phyloP scores from a whole-genome alignment of 2,329 filamentous ascomycete genomes.

The Apiospora saccharicola region DNA sequence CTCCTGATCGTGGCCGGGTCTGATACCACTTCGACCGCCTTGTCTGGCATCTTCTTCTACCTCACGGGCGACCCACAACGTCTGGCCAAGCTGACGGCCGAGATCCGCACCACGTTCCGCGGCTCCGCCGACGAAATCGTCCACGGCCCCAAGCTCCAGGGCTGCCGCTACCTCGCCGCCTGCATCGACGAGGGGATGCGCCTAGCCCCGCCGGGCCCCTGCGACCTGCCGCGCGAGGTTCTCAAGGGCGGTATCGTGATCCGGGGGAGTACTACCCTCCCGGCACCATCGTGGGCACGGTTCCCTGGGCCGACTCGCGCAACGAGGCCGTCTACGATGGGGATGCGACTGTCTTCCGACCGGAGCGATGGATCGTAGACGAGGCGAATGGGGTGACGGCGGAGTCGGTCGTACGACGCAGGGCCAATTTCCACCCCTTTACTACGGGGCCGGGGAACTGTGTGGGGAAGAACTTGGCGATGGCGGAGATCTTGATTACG shows the following conservation, averaged over 20 bases:
- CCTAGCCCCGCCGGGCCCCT: conserved; percentile 29
- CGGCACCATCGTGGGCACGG: neutral
- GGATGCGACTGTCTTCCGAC: neutral
- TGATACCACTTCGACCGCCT: conserved; percentile 33
- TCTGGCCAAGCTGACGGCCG: neutral
- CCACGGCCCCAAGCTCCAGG: conserved; percentile 30
- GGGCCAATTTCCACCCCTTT: neutral
- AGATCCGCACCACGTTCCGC: neutral
- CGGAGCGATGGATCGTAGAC: neutral
- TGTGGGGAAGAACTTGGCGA: conserved; percentile 35
- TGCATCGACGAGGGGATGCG: conserved; percentile 40
- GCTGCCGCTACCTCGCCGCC: conserved; percentile 34
- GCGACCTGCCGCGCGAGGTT: conserved; percentile 35
- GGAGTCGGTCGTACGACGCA: neutral
- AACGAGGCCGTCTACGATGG: neutral
- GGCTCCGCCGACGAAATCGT: neutral
- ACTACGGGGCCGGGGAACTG: conserved; percentile 31
- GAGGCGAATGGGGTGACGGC: neutral
- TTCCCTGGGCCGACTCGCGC: neutral
- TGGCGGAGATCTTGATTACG: conserved; percentile 35
- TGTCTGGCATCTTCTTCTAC: conserved; percentile 25
- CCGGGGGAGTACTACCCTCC: neutral
- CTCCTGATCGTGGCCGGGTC: conserved; percentile 36
- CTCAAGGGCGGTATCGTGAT: neutral
- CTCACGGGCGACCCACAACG: neutral